Evolutionary conservation across 225 moss, liverwort and hornwort species (phyloP).

Genomic region (Physcomitrellopsis africana): DNA sequence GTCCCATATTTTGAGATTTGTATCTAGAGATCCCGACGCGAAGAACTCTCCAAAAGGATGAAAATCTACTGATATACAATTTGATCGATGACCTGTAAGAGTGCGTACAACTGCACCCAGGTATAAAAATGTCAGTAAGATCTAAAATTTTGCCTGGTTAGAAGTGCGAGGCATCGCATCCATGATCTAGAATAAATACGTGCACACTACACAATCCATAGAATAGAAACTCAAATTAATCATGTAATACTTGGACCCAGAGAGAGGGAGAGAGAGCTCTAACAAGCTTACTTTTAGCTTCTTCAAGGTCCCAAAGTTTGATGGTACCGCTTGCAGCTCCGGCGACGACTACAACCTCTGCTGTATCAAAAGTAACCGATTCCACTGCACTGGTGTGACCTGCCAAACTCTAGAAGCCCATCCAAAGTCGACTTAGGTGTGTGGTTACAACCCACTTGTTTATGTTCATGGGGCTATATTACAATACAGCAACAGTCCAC

Average conservation of each 20-base stretch:
- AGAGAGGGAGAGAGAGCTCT: not conserved
- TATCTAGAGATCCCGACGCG: constrained; percentile 92
- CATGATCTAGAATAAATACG: not conserved
- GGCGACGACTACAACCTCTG: constrained; percentile 89
- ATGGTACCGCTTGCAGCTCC: constrained; percentile 97
- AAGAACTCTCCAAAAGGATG: constrained; percentile 97
- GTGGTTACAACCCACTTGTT: not conserved
- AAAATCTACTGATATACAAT: constrained; percentile 92
- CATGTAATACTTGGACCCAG: not conserved
- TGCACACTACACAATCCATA: constrained; percentile 1
- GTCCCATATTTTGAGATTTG: constrained; percentile 97
- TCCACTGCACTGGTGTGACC: constrained; percentile 95
- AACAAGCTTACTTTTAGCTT: constrained; percentile 78
- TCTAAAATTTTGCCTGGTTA: not conserved
- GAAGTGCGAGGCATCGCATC: not conserved
- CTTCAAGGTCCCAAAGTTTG: constrained; percentile 96
- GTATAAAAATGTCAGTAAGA: constrained; percentile 26
- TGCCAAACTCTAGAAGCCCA: constrained; percentile 76
- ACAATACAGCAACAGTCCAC: not conserved
- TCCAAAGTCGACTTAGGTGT: constrained; percentile 19
- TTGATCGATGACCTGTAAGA: constrained; percentile 93
- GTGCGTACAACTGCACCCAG: constrained; percentile 87
- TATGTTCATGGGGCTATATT: not conserved
- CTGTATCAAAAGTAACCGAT: constrained; percentile 94
- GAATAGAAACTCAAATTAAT: not conserved